Base-by-base conservation (phyloP, 2,329 filamentous ascomycete genomes). In the Penicillium polonicum region DNA sequence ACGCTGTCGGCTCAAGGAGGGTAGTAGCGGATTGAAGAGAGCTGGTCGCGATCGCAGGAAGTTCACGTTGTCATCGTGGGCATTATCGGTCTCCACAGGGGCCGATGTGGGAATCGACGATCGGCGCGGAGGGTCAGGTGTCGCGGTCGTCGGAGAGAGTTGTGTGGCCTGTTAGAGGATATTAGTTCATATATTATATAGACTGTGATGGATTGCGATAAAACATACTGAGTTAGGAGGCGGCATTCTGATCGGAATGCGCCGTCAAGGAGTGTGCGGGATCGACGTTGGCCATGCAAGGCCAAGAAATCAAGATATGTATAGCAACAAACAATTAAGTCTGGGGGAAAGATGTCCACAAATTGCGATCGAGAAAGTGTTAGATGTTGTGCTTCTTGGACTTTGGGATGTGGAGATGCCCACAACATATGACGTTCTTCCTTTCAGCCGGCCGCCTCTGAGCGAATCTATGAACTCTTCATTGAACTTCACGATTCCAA, bases 61-160 rank as follows among this genome's bases (percentile, higher is more conserved):
- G 68, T 71, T 78, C 62, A 81, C 71, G 70, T 82, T 83, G 60
- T 79, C 80, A 67, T 79, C 71, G 50, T 78, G 71, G 55, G 73
- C 76, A 60, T 77, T 76, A 63, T 81, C 75, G 57, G 65, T 66
- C 64, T 77, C 77, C 42, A 73, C 73, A 41, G 80, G 82, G 39
- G 78, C 38, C 31, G 23, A 43, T 48, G 38, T 82, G 79, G 55
- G 80, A 75, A 41, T 80, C 77, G 48, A 82, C 78, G 64, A 77
- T 80, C 64, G 80, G 74, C 58, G 82, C 72, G 54, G 75, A 71
- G 59, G 64, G 74, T 76, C 58, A 80, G 72, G 57, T 19, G 50
- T 57, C 79, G 73, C 51, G 8, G 46, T 59, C 13, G 69, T 61
- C 42, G 72, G 64, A 15, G 67, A 60, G 29, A 64, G 57, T 43